Evolutionary conservation across 2,329 filamentous ascomycete species (phyloP), one percentile per base, ranked within the genome.

Genomic region (Trichothecium sympodiale): DNA sequence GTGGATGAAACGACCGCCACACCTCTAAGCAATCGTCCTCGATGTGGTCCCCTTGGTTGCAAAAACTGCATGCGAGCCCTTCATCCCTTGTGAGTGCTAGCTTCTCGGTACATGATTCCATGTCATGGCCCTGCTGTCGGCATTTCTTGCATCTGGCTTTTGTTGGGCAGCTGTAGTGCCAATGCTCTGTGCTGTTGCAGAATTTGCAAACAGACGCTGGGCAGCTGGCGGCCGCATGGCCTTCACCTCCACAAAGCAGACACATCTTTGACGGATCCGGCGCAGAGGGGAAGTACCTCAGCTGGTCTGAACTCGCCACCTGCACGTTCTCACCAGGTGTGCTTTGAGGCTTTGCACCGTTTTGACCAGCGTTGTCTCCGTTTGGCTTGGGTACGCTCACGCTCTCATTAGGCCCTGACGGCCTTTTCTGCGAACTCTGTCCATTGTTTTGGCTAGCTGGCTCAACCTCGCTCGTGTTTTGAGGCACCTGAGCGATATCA

Each of bases 1-100:
- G 52, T 3, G 61, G 62, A 10, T 57, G 52, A 49, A 69, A 79
- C 14, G 65, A 74, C 38, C 69, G 63, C 77, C 77, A 84, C 17
- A 79, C 57, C 33, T 65, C 59, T 36, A 70, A 65, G 51, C 81
- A 85, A 3, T 67, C 56, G 10, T 60, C 50, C 48, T 84, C 80
- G 8, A 66, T 45, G 46, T 86, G 81, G 8, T 67, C 60, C 3
- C 48, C 43, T 6, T 65, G 65, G 28, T 59, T 59, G 53, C 81
- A 86, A 25, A 76, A 60, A 9, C 72, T 71, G 50, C 81, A 86
- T 3, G 67, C 65, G 32, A 69, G 57, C 16, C 65, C 64, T 37
- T 78, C 74, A 13, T 64, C 64, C 41, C 66, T 67, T 13, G 66
- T 58, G 34, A 68, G 44, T 3, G 55, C 52, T 29, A 82, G 61